Percentiles rank a stretch among this genome's conserved stretches.
Conservation (phyloP, 805 yeast species). For the Saccharomycopsis sp. region DNA sequence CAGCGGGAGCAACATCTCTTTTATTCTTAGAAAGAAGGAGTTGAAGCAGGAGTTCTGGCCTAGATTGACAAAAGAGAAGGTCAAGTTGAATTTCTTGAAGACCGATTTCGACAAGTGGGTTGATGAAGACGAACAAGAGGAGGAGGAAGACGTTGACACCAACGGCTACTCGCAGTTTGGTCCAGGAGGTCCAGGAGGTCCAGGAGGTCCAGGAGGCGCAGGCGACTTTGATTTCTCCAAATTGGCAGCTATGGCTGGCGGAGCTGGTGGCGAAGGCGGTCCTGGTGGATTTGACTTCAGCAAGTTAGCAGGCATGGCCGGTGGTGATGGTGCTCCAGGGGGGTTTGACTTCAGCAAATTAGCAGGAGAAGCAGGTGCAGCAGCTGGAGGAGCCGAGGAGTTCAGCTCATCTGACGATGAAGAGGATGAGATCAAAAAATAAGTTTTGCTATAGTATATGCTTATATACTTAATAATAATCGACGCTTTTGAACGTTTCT, state of each 20-base stretch:
- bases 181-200: slow-evolving; percentile 31
- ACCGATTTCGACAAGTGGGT: slow-evolving; percentile 98
- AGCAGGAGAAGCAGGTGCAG: slow-evolving; percentile 26
- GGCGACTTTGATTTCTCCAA: slow-evolving; percentile 28
- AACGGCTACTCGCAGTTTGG: slow-evolving; percentile 24
- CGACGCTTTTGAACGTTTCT: too few relatives aligned
- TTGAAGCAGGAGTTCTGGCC: slow-evolving; percentile 86
- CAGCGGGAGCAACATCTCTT: slow-evolving; percentile 48
- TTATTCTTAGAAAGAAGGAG: slow-evolving; percentile 65
- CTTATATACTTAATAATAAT: too few relatives aligned
- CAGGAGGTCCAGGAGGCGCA: slow-evolving; percentile 28
- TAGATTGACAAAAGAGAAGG: slow-evolving; percentile 81
- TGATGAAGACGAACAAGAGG: slow-evolving; percentile 96
- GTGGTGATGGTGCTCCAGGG: slow-evolving; percentile 27
- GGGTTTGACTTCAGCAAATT: slow-evolving; percentile 21
- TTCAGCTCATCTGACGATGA: slow-evolving; percentile 31
- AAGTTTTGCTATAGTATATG: too few relatives aligned
- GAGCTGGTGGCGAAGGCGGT: slow-evolving; percentile 29
- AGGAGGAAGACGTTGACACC: slow-evolving; percentile 32
- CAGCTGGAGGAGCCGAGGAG: slow-evolving; percentile 24
- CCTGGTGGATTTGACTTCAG: slow-evolving; percentile 30
- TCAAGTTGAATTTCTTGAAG: slow-evolving; percentile 70
- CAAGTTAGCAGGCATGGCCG: slow-evolving; percentile 23
- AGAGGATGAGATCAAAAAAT: slow-evolving; percentile 23
- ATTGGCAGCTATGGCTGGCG: slow-evolving; percentile 36